Evolutionary conservation across 306 rosid genomes (phyloP).

Genomic region (Acmispon strigosus): DNA sequence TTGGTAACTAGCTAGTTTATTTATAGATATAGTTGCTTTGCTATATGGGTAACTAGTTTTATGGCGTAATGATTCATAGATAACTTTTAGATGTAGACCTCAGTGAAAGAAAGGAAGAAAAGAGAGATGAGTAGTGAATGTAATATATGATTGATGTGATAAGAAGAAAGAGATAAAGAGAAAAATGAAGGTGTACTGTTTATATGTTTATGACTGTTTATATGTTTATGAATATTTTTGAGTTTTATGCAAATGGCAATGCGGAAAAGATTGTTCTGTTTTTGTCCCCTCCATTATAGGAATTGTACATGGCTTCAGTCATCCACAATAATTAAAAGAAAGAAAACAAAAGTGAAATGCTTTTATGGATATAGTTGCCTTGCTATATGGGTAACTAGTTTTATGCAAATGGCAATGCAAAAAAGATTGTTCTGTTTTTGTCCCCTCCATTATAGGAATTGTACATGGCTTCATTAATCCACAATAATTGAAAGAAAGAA

Average conservation of each 20-base stretch:
- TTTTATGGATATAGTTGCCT: neutral
- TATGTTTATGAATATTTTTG: too few species aligned
- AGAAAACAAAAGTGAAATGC: constrained; percentile 10
- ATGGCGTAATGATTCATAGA: too few species aligned
- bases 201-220: too few species aligned
- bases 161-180: too few species aligned
- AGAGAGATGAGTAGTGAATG: too few species aligned
- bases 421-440: neutral
- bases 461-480: neutral
- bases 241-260: neutral
- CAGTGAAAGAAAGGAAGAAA: too few species aligned
- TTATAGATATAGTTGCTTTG: neutral
- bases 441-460: neutral
- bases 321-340: constrained; percentile 15
- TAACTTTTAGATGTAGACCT: too few species aligned
- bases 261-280: neutral
- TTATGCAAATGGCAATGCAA: neutral
- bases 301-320: neutral
- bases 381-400: neutral
- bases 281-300: neutral
- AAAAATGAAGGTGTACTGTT: too few species aligned
- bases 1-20: neutral
- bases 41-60: neutral
- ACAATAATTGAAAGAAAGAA: constrained; percentile 19
- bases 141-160: too few species aligned